Evolutionary conservation across 768 basidiomycete genomes (phyloP), one percentile per base, ranked within the genome.

Genomic region (Lentinula detonsa): DNA sequence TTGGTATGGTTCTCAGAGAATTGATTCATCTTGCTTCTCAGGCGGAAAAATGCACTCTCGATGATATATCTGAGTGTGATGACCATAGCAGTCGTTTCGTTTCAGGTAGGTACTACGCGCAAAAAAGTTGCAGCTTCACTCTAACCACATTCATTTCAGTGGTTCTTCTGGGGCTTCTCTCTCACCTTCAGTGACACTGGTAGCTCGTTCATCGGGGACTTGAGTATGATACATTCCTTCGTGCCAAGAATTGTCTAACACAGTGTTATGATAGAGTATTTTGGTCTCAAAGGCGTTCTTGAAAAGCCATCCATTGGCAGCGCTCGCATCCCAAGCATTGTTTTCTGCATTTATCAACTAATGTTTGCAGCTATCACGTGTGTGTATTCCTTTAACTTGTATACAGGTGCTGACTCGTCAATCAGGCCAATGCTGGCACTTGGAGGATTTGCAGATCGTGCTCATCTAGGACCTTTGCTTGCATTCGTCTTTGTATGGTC

Each of bases 111-210:
- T 48, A 23, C 18, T 43, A 9, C 46, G n/a, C 11, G 21, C 18
- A 3, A 18, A 3, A 18, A 48, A 10, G 49, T 40, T 5, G 31
- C 46, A 18, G n/a, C 15, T 11, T 15, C 50, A 35, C 18, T 6
- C 8, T 35, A 46, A n/a, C 45, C 65, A 65, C n/a, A 68, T 21
- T 37, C 3, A 35, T 63, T 62, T 16, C 64, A 94, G 88, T 95
- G 93, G 93, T 95, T 93, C 78, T 95, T 96, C 81, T 97, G 95
- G 95, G 95, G 95, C 2, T 98, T 83, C 75, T 95, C 93, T 2
- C 78, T 98, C 21, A 84, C 95, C 0, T 98, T 98, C 76, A 90
- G 88, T 62, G 90, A 93, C 13, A 84, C 81, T 0, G 92, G 80
- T 3, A 78, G 74, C 62, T 63, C 66, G 18, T 98, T 81, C 73